Evolutionary conservation across 75 land plant species (phyloP).

Genomic region (Selaginella tamariscina): DNA sequence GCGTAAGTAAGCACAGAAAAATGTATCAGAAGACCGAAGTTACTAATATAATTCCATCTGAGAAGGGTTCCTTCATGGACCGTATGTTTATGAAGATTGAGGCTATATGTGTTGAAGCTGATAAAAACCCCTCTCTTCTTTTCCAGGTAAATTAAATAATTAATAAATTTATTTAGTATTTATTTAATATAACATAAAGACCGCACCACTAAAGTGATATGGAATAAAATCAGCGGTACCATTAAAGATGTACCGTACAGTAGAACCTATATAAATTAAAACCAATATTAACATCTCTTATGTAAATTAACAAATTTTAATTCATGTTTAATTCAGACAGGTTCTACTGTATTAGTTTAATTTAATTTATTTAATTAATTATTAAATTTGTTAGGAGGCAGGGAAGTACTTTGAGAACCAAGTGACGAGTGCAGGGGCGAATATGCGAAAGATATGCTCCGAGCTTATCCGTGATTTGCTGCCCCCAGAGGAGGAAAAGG

Average conservation of each 20-base stretch:
- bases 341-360: too few relatives aligned
- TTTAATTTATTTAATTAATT: too few relatives aligned
- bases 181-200: not conserved
- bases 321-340: too few relatives aligned
- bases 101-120: conserved; percentile 7
- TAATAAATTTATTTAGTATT: not conserved
- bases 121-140: conserved; percentile 10
- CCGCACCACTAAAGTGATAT: not conserved
- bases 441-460: conserved; percentile 3
- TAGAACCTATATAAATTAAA: too few relatives aligned
- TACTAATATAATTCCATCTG: not conserved
- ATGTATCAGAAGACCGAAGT: not conserved
- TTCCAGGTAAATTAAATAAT: not conserved
- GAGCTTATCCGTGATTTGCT: conserved; percentile 11
- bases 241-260: too few relatives aligned
- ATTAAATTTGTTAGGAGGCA: conserved; percentile 8
- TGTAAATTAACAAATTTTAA: too few relatives aligned
- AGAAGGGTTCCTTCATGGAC: conserved; percentile 4
- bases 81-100: conserved; percentile 6
- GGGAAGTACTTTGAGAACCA: conserved; percentile 7
- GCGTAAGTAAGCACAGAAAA: not conserved
- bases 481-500: not conserved
- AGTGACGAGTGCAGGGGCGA: not conserved
- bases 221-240: too few relatives aligned
- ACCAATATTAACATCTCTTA: too few relatives aligned